Percentiles rank a stretch among this genome's conserved stretches.
Conservation (phyloP, 352 stramenopile species). For the Globisporangium solare region DNA sequence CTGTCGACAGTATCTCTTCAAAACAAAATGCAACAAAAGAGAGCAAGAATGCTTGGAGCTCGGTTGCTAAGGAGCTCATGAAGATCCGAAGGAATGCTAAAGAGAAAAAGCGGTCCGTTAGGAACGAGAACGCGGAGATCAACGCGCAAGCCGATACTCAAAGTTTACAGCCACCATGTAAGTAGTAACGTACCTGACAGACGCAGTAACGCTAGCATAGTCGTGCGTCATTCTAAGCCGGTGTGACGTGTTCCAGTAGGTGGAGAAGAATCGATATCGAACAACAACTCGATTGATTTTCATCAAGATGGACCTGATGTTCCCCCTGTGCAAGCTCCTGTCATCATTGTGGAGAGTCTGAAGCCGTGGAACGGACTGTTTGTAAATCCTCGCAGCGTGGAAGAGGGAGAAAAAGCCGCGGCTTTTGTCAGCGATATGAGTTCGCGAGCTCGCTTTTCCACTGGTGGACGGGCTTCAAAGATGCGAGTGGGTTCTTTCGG, state of each 20-base stretch:
- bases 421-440: neutral
- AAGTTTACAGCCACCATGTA: neutral
- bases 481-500: slow-evolving; percentile 1
- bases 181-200: neutral
- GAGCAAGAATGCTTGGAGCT: neutral
- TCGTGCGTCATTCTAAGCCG: neutral
- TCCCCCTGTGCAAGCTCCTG: neutral
- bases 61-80: neutral
- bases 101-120: neutral
- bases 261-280: neutral
- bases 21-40: neutral
- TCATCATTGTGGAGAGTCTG: neutral
- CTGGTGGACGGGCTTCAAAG: neutral
- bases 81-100: no score
- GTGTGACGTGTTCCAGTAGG: neutral
- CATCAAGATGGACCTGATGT: neutral
- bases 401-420: neutral
- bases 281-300: neutral
- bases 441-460: neutral
- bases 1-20: neutral
- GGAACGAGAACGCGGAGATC: neutral
- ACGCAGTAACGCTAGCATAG: neutral
- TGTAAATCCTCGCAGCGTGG: neutral
- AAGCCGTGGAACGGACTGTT: neutral
- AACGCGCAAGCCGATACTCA: neutral